Evolutionary conservation across 2,329 filamentous ascomycete genomes (phyloP), one percentile per base, ranked within the genome.

Genomic region (Trichophyton rubrum): DNA sequence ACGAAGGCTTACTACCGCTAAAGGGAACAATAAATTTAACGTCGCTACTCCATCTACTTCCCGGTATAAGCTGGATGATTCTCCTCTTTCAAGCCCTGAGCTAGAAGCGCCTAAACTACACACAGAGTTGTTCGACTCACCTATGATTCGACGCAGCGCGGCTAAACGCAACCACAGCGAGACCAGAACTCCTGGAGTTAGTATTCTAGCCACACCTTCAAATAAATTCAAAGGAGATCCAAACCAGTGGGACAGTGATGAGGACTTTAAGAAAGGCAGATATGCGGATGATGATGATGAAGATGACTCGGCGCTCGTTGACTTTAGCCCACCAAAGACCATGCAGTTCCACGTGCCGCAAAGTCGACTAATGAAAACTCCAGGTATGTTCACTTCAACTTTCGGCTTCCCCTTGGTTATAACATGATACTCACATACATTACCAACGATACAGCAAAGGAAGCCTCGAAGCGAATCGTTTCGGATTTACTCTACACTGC

Each of bases 261-360:
- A 84, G 60, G 86, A 87, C 56, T 75, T 76, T 41, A 79, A 79
- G 5, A 13, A n/a, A 2, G 33, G n/a, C 9, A n/a, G 51, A 55
- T 55, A 20, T 30, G 82, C 85, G 56, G 82, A 85, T 56, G 82
- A 82, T 43, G 75, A 77, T 15, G 75, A 79, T 49, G 80, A 79
- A 24, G 82, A 80, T 47, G 69, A 83, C 4, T 85, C 87, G 62
- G 82, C 81, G 5, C 72, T 75, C 22, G 73, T 82, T 56, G 89
- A 86, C 4, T 86, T 90, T 74, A 96, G 89, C 68, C 93, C 93
- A 30, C 93, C 93, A 0, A 97, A 97, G 78, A 79, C 77, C 11
- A 79, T 79, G 76, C 77, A 79, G 59, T 79, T 79, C 62, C 77
- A 79, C 69, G 73, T 79, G 58, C 77, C 77, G 22, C 77, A 79